These are phyloP conservation scores for Solanum virginianum DNA, from an alignment of 257 asterid species.

Conservation along the genomic window DNA sequence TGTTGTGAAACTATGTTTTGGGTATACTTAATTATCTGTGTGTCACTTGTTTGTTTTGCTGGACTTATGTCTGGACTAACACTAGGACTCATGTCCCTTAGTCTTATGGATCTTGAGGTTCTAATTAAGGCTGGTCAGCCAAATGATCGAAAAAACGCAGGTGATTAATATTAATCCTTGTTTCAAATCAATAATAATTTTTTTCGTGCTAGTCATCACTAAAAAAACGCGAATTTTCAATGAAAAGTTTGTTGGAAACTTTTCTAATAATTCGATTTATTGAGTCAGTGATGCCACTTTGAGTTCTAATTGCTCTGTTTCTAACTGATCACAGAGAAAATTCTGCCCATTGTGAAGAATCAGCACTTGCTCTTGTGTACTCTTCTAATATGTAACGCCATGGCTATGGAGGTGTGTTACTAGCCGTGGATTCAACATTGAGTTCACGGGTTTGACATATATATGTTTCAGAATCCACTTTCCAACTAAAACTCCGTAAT, in stretches of 20 bases:
- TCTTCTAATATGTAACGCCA: slow-evolving; percentile 70
- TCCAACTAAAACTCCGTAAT: background rate
- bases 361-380: slow-evolving; percentile 82
- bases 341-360: slow-evolving; percentile 74
- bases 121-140: slow-evolving; percentile 69
- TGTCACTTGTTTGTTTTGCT: slow-evolving; percentile 62
- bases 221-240: background rate
- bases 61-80: slow-evolving; percentile 94
- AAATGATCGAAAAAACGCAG: slow-evolving; percentile 55
- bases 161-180: slow-evolving; percentile 10
- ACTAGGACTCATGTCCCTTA: slow-evolving; percentile 85
- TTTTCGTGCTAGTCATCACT: background rate
- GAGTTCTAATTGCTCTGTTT: background rate
- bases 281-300: background rate
- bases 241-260: background rate
- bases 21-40: slow-evolving; percentile 50
- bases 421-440: background rate
- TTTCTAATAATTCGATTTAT: background rate
- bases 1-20: slow-evolving; percentile 85
- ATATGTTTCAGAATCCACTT: background rate
- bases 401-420: slow-evolving; percentile 75
- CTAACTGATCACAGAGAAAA: slow-evolving; percentile 35
- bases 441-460: background rate
- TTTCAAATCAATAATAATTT: background rate
- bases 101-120: slow-evolving; percentile 87